Evolutionary conservation across 805 yeast species (phyloP).

Genomic region (Suhomyces xylopsoci): DNA sequence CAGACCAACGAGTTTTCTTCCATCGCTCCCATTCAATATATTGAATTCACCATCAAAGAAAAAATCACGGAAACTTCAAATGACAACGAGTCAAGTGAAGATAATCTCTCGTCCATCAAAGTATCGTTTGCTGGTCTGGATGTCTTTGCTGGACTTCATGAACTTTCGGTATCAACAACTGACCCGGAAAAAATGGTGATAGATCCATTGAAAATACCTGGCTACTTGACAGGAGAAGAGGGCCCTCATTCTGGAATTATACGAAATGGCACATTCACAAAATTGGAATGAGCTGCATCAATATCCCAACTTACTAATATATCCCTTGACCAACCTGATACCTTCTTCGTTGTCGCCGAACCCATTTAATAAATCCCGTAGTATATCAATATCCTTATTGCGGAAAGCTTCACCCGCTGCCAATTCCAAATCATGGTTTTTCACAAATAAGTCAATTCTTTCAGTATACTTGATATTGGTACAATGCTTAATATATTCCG

Average conservation of each 20-base stretch:
- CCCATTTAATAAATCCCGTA: slow-evolving; percentile 16
- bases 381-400: slow-evolving; percentile 36
- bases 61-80: slow-evolving; percentile 8
- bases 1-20: slow-evolving; percentile 44
- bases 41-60: slow-evolving; percentile 43
- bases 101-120: slow-evolving; percentile 20
- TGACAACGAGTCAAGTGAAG: slow-evolving; percentile 6
- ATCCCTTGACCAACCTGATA: slow-evolving; percentile 15
- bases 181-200: slow-evolving; percentile 36
- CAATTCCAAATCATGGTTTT: slow-evolving; percentile 48
- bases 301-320: slow-evolving; percentile 27
- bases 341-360: slow-evolving; percentile 19
- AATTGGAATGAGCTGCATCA: slow-evolving; percentile 4
- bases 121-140: slow-evolving; percentile 60
- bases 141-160: slow-evolving; percentile 75
- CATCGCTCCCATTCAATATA: slow-evolving; percentile 55
- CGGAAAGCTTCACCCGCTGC: slow-evolving; percentile 51
- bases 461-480: slow-evolving; percentile 41
- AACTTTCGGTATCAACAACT: slow-evolving; percentile 43
- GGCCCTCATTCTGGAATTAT: slow-evolving; percentile 48
- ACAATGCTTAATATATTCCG: slow-evolving; percentile 56
- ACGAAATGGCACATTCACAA: slow-evolving; percentile 3
- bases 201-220: slow-evolving; percentile 59
- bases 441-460: slow-evolving; percentile 48
- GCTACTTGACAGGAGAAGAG: slow-evolving; percentile 79